A percentile compares a stretch with the other conserved stretches of the same genome.
These are phyloP conservation scores for Chaetomium globosum DNA, from an alignment of 2,329 filamentous ascomycete species.

Conservation along the genomic window DNA sequence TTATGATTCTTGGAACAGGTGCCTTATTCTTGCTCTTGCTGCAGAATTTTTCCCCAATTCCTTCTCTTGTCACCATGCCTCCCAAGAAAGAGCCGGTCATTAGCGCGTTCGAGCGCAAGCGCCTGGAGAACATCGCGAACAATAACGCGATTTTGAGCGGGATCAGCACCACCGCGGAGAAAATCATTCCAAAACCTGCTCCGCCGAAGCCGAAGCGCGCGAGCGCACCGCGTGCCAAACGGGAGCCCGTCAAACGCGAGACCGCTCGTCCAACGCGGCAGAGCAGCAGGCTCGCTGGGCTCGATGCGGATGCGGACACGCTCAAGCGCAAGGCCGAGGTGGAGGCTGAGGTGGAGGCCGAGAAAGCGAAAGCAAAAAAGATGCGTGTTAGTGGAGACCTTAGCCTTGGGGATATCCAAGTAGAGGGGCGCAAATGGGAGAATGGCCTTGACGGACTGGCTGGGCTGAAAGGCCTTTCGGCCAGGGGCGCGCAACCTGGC, in stretches of 20 bases:
- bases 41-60: background rate
- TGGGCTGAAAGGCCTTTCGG: constrained; percentile 57
- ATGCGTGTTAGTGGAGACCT: constrained; percentile 59
- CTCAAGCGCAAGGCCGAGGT: constrained; percentile 56
- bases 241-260: constrained; percentile 54
- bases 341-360: constrained; percentile 49
- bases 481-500: constrained; percentile 73
- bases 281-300: constrained; percentile 61
- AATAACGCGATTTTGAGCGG: constrained; percentile 81
- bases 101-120: constrained; percentile 83
- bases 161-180: constrained; percentile 71
- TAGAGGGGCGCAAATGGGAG: constrained; percentile 78
- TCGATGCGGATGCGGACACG: constrained; percentile 52
- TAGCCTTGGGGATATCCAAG: constrained; percentile 73
- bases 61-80: constrained; percentile 47
- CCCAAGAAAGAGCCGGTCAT: constrained; percentile 56
- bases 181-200: constrained; percentile 63
- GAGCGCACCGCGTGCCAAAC: constrained; percentile 41
- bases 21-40: background rate
- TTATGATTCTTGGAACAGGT: no score
- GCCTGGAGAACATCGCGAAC: constrained; percentile 82
- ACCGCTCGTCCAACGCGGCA: constrained; percentile 55
- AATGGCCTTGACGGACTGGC: constrained; percentile 66
- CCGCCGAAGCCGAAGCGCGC: constrained; percentile 47
- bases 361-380: constrained; percentile 60